A percentile compares a stretch with the other conserved stretches of the same genome.
phyloP scores from a whole-genome alignment of 1,284 basidiomycete genomes.

The Pseudozyma thailandica region DNA sequence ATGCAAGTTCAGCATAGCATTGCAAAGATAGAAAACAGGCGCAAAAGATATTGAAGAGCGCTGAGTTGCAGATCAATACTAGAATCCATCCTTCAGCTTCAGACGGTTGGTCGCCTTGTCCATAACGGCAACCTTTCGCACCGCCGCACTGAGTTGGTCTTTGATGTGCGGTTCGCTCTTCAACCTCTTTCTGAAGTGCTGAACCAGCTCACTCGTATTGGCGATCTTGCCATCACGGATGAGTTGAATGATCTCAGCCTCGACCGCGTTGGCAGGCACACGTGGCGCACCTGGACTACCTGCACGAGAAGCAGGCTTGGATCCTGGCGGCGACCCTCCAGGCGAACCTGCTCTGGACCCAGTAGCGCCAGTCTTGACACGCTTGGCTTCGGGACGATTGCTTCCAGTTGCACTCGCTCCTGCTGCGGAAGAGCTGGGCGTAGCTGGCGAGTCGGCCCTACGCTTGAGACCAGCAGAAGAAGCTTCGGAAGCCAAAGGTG shows the following conservation, averaged over 20 bases:
- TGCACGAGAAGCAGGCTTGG: slow-evolving; percentile 39
- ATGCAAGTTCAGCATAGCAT: too few species aligned
- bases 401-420: slow-evolving; percentile 1
- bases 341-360: slow-evolving; percentile 36
- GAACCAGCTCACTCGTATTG: slow-evolving; percentile 57
- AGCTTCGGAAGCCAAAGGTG: slow-evolving; percentile 16
- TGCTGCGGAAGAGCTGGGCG: slow-evolving; percentile 3
- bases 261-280: slow-evolving; percentile 48
- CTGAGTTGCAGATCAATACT: too few species aligned
- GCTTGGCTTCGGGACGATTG: slow-evolving; percentile 48
- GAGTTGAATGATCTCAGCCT: slow-evolving; percentile 56
- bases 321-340: slow-evolving; percentile 22
- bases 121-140: slow-evolving; percentile 59
- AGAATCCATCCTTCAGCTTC: slow-evolving; percentile 58
- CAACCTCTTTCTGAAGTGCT: slow-evolving; percentile 59
- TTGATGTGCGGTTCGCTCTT: slow-evolving; percentile 61
- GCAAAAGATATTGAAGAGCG: too few species aligned
- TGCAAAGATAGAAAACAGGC: too few species aligned
- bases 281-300: slow-evolving; percentile 42
- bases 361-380: slow-evolving; percentile 37
- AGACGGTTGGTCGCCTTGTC: slow-evolving; percentile 59
- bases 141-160: slow-evolving; percentile 57
- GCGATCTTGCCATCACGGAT: slow-evolving; percentile 52
- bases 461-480: slow-evolving; percentile 38
- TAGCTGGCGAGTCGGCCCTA: slow-evolving; percentile 31